Base-by-base conservation (phyloP, 306 rosid genomes). In the Castanospermum australe region DNA sequence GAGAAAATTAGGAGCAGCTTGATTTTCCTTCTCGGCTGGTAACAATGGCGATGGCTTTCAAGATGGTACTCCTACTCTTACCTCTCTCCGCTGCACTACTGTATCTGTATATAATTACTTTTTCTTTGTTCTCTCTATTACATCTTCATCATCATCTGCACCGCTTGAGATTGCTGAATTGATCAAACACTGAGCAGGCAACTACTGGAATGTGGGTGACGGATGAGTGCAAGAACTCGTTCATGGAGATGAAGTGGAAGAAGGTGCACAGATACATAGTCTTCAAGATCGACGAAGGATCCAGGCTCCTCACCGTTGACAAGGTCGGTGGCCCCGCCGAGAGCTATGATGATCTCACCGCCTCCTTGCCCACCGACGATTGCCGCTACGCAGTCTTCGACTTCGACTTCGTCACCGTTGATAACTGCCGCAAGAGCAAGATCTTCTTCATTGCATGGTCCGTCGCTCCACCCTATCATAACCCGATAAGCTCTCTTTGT, bases 201-300 rank as follows among this genome's bases (percentile, higher is more conserved):
- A 92, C 97, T 0, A 92, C 97, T 4, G 97, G 94, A 74, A 92
- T 92, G 97, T 85, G 94, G 90, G 97, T 92, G 32, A 86, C 94
- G 1, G 97, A 92, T 18, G 97, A 92, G 77, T 92, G 97, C 83
- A 92, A 92, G 91, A 90, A 59, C 67, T 90, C 94, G 0, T 92
- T 92, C 86, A 84, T 87, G 91, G 97, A 88, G 65, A 90, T 92
- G 97, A 92, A 92, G 66, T 92, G 97, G 97, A 92, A 92, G 89
- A 92, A 92, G 83, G 93, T 87, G 7, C 90, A 86, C 66, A 73
- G 90, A 70, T 92, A 78, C 91, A 90, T 92, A 38, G 97, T 92
- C 38, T 92, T 87, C 91, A 90, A 90, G 87, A 90, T 90, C 83
- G 95, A 90, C 8, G 95, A 90, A 72, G 84, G 68, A 28, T 88